Base-by-base conservation (phyloP, 202 grass and related monocot genomes). In the Sporobolus alterniflorus region DNA sequence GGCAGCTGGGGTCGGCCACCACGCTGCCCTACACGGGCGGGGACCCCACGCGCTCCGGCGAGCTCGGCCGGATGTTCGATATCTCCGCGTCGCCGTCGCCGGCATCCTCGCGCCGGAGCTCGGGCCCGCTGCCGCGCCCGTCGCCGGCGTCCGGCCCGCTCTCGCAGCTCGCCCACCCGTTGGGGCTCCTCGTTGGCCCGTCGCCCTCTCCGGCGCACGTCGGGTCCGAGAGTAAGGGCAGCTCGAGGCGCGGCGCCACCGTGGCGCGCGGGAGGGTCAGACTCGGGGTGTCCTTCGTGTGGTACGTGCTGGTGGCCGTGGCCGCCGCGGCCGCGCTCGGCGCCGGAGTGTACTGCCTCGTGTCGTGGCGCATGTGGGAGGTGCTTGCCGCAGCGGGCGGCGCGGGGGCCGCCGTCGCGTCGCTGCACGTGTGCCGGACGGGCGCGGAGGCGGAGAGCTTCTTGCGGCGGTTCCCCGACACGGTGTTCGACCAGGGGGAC, bases 51-150 rank as follows among this genome's bases (percentile, higher is more conserved):
- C 86, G 88, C 21, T 98, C 96, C 4, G 96, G 92, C 6, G 96
- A 98, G 68, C 85, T 98, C 7, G 96, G 89, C 22, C 91, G 93
- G 65, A 98, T 98, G 96, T 98, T 98, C 73, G 92, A 98, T 66
- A 88, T 98, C 78, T 22, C 87, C 51, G 59, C 54, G 15, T 20
- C 67, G 22, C 49, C 82, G 40, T 96, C 90, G 0, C 71, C 90
- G 44, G 81, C 80, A 20, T 80, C 87, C 7, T 90, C 90, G 61
- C 86, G 67, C n/a, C 93, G 84, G 13, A 76, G 78, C 77, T 90
- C 88, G 5, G 89, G 81, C n/a, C 80, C 71, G 49, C 66, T 89
- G n/a, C 80, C 60, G 0, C 60, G 88, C 18, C 79, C 90, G 8
- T 78, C 94, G 2, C 82, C 88, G 30, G 67, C 64, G 69, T 90